Evolutionary conservation across 2,329 filamentous ascomycete genomes (phyloP).

Genomic region (Pestalotiopsis sp.): DNA sequence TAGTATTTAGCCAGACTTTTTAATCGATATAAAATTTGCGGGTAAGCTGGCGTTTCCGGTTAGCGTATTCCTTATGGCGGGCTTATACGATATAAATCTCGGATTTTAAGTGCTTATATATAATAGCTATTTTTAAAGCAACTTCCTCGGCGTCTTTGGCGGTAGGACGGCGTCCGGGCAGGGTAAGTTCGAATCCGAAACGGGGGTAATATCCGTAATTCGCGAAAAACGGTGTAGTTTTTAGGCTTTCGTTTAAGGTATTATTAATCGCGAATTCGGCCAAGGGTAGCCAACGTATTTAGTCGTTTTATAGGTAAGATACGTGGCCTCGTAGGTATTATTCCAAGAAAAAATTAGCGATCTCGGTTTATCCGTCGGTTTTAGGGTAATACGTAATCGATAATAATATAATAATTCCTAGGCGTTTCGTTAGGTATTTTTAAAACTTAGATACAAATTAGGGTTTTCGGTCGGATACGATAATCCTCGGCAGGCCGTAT

Average conservation of each 20-base stretch:
- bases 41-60: neutral
- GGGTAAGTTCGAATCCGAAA: neutral
- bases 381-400: neutral
- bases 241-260: neutral
- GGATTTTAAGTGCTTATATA: neutral
- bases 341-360: no score
- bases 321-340: no score
- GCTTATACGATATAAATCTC: no score
- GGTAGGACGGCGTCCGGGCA: accelerated
- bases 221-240: neutral
- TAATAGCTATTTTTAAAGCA: neutral
- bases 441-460: neutral
- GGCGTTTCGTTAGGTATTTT: neutral
- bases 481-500: neutral
- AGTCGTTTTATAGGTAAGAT: neutral
- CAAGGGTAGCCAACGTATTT: neutral
- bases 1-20: neutral
- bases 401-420: neutral
- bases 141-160: neutral
- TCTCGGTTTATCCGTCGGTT: no score
- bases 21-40: neutral
- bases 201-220: neutral
- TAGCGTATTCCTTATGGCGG: neutral
- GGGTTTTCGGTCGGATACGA: neutral
- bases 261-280: neutral